phyloP scores from a whole-genome alignment of 768 basidiomycete genomes.

The Tubosaeta brunneosetosa region DNA sequence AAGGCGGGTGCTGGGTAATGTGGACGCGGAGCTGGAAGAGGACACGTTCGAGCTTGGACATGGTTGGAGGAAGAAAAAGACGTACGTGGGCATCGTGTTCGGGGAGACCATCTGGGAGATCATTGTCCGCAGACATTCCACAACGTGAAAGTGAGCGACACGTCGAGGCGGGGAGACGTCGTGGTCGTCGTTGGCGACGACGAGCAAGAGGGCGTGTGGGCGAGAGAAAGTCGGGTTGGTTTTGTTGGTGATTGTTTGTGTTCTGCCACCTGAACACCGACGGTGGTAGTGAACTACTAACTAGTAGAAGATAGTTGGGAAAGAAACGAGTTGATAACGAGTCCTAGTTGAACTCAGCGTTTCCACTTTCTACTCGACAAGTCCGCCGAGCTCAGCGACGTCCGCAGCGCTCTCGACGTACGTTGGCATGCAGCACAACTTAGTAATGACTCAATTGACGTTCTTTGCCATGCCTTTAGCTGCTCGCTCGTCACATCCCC shows the following conservation, averaged over 20 bases:
- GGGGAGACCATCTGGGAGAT: slow-evolving; percentile 36
- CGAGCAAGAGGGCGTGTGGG: slow-evolving; percentile 30
- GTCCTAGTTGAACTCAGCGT: slow-evolving; percentile 24
- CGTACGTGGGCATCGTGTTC: slow-evolving; percentile 12
- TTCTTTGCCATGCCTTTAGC: slow-evolving; percentile 21
- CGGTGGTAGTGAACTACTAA: not conserved
- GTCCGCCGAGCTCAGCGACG: slow-evolving; percentile 35
- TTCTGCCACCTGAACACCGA: slow-evolving; percentile 8
- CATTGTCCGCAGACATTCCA: slow-evolving; percentile 41
- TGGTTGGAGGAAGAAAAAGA: not conserved
- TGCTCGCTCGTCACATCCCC: slow-evolving; percentile 9
- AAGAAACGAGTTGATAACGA: no score
- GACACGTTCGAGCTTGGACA: slow-evolving; percentile 1
- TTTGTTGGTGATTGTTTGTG: slow-evolving; percentile 22
- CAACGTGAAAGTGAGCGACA: slow-evolving; percentile 24
- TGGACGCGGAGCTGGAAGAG: slow-evolving; percentile 42
- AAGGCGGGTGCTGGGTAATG: slow-evolving; percentile 39
- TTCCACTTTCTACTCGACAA: slow-evolving; percentile 22
- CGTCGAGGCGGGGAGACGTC: slow-evolving; percentile 10
- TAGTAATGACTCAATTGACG: slow-evolving; percentile 20
- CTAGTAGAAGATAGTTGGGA: no score
- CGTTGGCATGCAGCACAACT: slow-evolving; percentile 20
- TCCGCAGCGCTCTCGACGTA: slow-evolving; percentile 15
- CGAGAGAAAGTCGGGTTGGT: slow-evolving; percentile 22
- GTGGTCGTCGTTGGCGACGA: slow-evolving; percentile 31